A percentile compares a stretch with the other conserved stretches of the same genome.
Evolutionary conservation across 345 rosid genomes (phyloP).

Genomic region (Geranium rotundifolium): DNA sequence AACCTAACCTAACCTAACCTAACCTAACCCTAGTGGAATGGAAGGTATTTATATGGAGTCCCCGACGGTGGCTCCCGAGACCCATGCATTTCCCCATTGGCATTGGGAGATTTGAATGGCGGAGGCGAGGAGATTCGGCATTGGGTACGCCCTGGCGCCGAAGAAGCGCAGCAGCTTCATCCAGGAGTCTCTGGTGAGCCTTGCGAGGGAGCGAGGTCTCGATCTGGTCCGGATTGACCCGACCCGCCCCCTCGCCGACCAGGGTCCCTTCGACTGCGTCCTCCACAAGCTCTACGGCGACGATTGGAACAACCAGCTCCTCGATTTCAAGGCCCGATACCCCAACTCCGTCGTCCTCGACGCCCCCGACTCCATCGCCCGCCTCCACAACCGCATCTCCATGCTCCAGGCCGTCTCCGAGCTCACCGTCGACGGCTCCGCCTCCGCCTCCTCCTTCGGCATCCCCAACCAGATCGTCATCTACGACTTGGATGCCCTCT

Average conservation of each 20-base stretch:
- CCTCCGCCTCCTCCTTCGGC: conserved; percentile 25
- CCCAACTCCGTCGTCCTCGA: conserved; percentile 36
- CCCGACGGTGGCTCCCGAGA: too few relatives aligned
- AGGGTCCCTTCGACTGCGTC: conserved; percentile 52
- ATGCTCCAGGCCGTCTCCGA: conserved; percentile 49
- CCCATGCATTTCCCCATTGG: too few relatives aligned
- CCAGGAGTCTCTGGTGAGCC: conserved; percentile 27
- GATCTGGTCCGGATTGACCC: conserved; percentile 36
- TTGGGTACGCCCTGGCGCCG: conserved; percentile 46
- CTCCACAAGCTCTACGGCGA: conserved; percentile 47
- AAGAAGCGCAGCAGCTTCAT: conserved; percentile 46
- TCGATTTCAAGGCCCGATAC: conserved; percentile 16
- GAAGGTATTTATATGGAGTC: too few relatives aligned
- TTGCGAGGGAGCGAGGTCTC: conserved; percentile 29
- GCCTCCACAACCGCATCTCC: conserved; percentile 41
- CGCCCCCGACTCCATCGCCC: conserved; percentile 34
- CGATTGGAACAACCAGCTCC: conserved; percentile 35
- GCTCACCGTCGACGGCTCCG: conserved; percentile 23
- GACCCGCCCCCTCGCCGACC: conserved; percentile 24
- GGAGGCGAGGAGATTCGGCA: conserved; percentile 18
- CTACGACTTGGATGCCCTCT: conserved; percentile 31
- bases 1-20: too few relatives aligned
- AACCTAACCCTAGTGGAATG: too few relatives aligned
- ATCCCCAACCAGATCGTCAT: conserved; percentile 54
- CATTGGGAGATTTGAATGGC: conserved; percentile 17